These are phyloP conservation scores for Flagelloscypha sp. DNA, from an alignment of 768 basidiomycete genomes.

Conservation along the genomic window DNA sequence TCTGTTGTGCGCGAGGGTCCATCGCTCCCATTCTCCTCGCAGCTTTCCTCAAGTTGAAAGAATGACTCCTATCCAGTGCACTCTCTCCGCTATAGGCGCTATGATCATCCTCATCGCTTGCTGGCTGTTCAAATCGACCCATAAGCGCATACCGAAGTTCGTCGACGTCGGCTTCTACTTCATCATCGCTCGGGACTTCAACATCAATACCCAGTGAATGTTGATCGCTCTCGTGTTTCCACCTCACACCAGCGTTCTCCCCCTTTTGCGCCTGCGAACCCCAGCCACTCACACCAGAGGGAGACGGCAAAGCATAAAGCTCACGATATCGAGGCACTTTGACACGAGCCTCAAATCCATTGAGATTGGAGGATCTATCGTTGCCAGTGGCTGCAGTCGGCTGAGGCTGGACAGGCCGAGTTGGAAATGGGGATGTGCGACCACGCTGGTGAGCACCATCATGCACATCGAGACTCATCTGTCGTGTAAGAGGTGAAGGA, in stretches of 20 bases:
- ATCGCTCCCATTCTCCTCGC: no score
- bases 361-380: constrained; percentile 10
- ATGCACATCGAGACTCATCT: constrained; percentile 1
- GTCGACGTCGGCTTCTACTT: constrained; percentile 2
- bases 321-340: constrained; percentile 23
- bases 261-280: background rate
- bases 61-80: no score
- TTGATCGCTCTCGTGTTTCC: constrained; percentile 7
- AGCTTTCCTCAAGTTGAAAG: no score
- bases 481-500: constrained; percentile 3
- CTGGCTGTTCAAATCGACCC: constrained; percentile 9
- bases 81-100: no score
- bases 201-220: constrained; percentile 2
- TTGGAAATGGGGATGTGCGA: constrained; percentile 43
- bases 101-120: constrained; percentile 4
- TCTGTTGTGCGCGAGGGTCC: no score
- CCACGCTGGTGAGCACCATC: constrained; percentile 27
- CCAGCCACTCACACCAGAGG: no score
- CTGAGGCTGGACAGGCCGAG: constrained; percentile 28
- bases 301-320: constrained; percentile 19
- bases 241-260: background rate
- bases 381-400: constrained; percentile 13
- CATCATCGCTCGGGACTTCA: background rate
- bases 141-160: constrained; percentile 8
- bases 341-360: constrained; percentile 19